A percentile compares a stretch with the other conserved stretches of the same genome.
phyloP scores from a whole-genome alignment of 2,329 filamentous ascomycete genomes.

The Diaporthe citri region DNA sequence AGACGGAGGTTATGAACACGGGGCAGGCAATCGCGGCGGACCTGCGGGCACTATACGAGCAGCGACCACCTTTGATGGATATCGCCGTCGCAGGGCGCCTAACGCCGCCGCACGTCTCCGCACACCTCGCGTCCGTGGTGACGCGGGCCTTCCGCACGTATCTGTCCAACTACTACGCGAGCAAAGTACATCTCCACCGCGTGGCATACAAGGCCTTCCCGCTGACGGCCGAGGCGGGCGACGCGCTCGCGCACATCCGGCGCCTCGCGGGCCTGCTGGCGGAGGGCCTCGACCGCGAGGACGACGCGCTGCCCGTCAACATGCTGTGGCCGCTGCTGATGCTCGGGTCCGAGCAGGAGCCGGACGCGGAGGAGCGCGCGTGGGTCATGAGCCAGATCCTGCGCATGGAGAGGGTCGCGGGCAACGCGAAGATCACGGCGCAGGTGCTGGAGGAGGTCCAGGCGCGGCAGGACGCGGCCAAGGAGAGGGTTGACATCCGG shows the following conservation, averaged over 20 bases:
- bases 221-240: constrained; percentile 61
- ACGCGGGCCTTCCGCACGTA: constrained; percentile 68
- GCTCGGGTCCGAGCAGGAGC: constrained; percentile 64
- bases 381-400: constrained; percentile 66
- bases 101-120: constrained; percentile 60
- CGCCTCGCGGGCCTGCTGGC: constrained; percentile 60
- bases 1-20: constrained; percentile 69
- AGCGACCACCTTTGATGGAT: constrained; percentile 67
- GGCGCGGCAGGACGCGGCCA: constrained; percentile 55
- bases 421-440: constrained; percentile 59
- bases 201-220: constrained; percentile 68
- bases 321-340: constrained; percentile 70
- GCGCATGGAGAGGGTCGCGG: constrained; percentile 59
- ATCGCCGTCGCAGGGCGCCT: constrained; percentile 66
- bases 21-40: constrained; percentile 64
- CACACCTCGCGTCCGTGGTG: constrained; percentile 61
- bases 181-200: constrained; percentile 67
- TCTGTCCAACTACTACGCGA: constrained; percentile 68
- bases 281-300: constrained; percentile 51
- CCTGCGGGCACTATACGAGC: constrained; percentile 62
- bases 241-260: constrained; percentile 63
- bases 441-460: constrained; percentile 61
- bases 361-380: constrained; percentile 58
- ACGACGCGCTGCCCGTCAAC: constrained; percentile 65
- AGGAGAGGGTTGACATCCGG: constrained; percentile 57